Base-by-base conservation (phyloP, 805 yeast genomes). In the Starmerella etchellsii region DNA sequence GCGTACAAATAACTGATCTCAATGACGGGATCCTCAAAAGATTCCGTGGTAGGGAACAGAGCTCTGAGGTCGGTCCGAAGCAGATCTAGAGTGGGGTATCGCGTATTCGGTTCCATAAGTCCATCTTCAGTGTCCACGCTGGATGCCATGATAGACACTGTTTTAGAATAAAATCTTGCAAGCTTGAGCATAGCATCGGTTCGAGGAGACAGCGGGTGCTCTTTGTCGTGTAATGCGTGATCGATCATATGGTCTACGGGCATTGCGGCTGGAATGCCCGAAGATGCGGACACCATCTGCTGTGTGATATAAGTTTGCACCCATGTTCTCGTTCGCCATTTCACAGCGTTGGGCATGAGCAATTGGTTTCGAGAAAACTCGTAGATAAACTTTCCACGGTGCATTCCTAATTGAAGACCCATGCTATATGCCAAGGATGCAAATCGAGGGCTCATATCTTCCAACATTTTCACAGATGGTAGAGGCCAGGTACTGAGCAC, bases 251-350 rank as follows among this genome's bases (percentile, higher is more conserved):
- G 82, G 58, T 87, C 96, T 0, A 87, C 78, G 43, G 77, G 82
- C 51, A 82, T 71, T 3, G 84, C 76, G 1, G 95, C 87, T 1
- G 96, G 96, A 37, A 87, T 63, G 0, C 96, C 96, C 34, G 85
- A 61, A 28, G 77, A 74, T 11, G 93, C 79, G 3, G 94, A 78
- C 91, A 95, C 82, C 54, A 84, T 80, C 51, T 85, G 93, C 56
- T 85, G 95, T 34, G 83, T 70, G 54, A 85, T 80, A 58, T 81
- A 87, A 3, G 82, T 79, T 2, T 88, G 85, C 23, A 84, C 63
- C 96, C 96, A 87, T 1, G 94, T 74, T 50, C 95, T 67, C 1
- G 95, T 84, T 58, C 96, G 70, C 96, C 95, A 87, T 54, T 76
- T 78, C 51, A 83, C 95, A 4, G 95, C 88, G 60, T 87, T 84